Base-by-base conservation (phyloP, 495 filamentous ascomycete species). In the Lepraria neglecta region DNA sequence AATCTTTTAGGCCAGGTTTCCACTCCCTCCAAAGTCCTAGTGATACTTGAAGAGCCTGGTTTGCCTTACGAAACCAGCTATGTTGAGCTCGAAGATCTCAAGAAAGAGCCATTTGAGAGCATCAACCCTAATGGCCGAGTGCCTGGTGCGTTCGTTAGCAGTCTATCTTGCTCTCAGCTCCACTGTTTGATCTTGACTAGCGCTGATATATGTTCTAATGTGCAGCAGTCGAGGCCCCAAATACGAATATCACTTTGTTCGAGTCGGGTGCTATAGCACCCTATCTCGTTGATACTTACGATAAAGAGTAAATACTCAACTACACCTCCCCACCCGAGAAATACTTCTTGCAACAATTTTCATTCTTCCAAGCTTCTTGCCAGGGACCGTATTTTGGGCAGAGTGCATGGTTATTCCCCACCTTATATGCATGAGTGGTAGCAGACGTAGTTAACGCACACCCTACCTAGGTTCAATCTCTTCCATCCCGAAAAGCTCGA, bases 91-190 rank as follows among this genome's bases (percentile, higher is more conserved):
- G 42, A 62, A 12, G 78, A 84, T 3, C 63, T 82, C 58, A 88
- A 87, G 70, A 62, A 74, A 24, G 64, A 71, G 6, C 64, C 65
- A 0, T 87, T 75, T 69, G 60, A 71, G 9, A 69, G 70, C 30
- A 62, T 85, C 69, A 87, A 86, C 67, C 85, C 84, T 58, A 87
- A 88, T 69, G 86, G 85, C 30, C 82, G 86, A 2, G 64, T 76
- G 0, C 72, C 70, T 1, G 58, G 28, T 46, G 63, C 40, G n/a
- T 50, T 21, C 40, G n/a, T 50, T 21, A 48, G 43, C 21, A 59
- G 40, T 38, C 28, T 27, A 44, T 12, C 24, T 33, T 28, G 11
- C 19, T n/a, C n/a, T n/a, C n/a, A n/a, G n/a, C n/a, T n/a, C n/a
- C n/a, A n/a, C n/a, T n/a, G n/a, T n/a, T n/a, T n/a, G n/a, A n/a